Evolutionary conservation across 2,329 filamentous ascomycete genomes (phyloP), one percentile per base, ranked within the genome.

Genomic region (Leptoxyphium fumago): DNA sequence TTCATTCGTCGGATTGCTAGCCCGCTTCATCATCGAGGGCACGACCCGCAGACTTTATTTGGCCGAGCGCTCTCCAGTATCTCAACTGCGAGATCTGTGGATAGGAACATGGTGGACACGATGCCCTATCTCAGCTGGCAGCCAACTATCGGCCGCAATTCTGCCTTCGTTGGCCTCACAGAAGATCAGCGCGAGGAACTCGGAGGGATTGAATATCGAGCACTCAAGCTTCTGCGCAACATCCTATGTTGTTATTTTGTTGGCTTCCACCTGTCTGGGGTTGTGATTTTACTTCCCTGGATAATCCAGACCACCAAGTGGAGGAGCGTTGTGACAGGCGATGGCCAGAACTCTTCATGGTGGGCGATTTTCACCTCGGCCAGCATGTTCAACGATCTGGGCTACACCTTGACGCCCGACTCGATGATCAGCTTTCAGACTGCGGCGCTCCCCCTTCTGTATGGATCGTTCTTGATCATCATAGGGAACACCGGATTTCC

Each of bases 401-500:
- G 91, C 10, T 89, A 74, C 44, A 73, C 72, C 0, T 61, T 77
- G 8, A 72, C 73, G 0, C 70, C 73, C 0, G 70, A 96, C 64
- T 95, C 87, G 52, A 95, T 98, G 87, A 74, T 78, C 38, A 89
- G 85, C 0, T 96, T 96, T 61, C 79, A 85, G 53, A 74, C 69
- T 8, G 84, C 86, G 1, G 69, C 82, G 6, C 82, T 85, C 53
- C 78, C 82, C 1, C 69, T 96, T 39, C 68, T 95, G 17, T 59
- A 91, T 38, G 77, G 87, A 64, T 78, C 78, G 6, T 94, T 94
- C 53, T 73, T 96, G 38, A 91, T 96, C 58, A 78, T 96, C 48
- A 86, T 94, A 48, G 89, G 89, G 45, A 96, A 96, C 57, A 96
- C 89, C 0, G 91, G 83, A 0, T 96, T 96, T 54, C 91, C 89